Evolutionary conservation across 306 rosid species (phyloP).

Genomic region (Gastrolobium bilobum): DNA sequence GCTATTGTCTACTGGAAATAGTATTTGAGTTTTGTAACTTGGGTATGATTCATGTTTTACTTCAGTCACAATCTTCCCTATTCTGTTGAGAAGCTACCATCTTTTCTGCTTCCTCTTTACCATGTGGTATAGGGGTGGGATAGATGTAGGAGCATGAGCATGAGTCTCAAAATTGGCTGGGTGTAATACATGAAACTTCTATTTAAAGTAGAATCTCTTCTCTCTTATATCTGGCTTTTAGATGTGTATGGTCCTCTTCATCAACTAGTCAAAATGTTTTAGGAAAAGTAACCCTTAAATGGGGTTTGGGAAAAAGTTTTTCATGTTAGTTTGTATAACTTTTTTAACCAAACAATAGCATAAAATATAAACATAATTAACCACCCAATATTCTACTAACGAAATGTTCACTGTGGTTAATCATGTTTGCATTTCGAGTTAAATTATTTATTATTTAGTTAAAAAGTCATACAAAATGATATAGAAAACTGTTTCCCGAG

Average conservation of each 20-base stretch:
- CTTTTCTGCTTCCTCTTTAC: not conserved
- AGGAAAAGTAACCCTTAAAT: not conserved
- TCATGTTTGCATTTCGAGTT: not conserved
- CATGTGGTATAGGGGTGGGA: not conserved
- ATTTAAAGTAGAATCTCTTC: not conserved
- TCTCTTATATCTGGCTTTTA: not conserved
- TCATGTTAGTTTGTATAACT: not conserved
- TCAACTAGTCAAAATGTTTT: not conserved
- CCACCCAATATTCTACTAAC: not conserved
- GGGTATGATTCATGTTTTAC: constrained; percentile 8
- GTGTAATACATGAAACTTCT: constrained; percentile 12
- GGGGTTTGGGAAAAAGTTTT: not conserved
- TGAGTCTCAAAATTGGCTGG: not conserved
- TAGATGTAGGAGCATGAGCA: not conserved
- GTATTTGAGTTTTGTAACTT: not conserved
- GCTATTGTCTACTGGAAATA: not conserved
- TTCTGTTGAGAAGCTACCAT: not conserved
- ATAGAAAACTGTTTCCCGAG: not conserved
- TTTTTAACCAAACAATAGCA: not conserved
- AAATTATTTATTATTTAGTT: not conserved
- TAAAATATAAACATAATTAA: not conserved
- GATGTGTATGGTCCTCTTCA: not conserved
- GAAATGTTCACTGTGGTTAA: not conserved
- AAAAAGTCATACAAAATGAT: not conserved
- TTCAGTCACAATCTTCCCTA: not conserved